A percentile compares a stretch with the other conserved stretches of the same genome.
These are phyloP conservation scores for Tetracentron sinense DNA, from an alignment of 164 flowering plant species.

Conservation along the genomic window DNA sequence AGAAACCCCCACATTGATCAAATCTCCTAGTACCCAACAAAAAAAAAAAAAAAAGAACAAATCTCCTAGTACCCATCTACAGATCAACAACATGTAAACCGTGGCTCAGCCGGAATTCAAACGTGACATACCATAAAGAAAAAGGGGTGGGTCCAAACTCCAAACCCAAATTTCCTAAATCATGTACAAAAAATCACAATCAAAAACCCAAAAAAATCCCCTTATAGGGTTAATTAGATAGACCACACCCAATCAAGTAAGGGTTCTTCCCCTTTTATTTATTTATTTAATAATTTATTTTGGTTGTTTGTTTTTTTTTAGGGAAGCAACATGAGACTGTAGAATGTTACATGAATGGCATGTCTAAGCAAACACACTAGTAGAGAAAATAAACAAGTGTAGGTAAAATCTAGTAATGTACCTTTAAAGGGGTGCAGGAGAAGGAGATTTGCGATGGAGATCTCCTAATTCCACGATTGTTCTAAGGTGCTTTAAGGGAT, in stretches of 20 bases:
- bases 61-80: neutral
- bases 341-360: neutral
- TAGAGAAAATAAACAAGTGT: too few species aligned
- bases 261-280: slow-evolving; percentile 1
- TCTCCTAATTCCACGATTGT: slow-evolving; percentile 13
- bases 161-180: neutral
- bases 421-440: slow-evolving; percentile 10
- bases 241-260: neutral
- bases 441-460: slow-evolving; percentile 5
- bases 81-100: neutral
- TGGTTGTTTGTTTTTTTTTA: neutral
- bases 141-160: neutral
- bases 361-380: neutral
- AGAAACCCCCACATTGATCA: too few species aligned
- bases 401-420: slow-evolving; percentile 10
- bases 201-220: neutral
- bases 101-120: neutral
- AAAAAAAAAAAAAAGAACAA: neutral
- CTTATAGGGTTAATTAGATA: slow-evolving; percentile 2
- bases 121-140: neutral
- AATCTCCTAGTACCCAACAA: neutral
- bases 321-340: neutral
- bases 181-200: neutral
- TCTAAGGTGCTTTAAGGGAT: neutral
- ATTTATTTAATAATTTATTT: neutral